A percentile compares a stretch with the other conserved stretches of the same genome.
Evolutionary conservation across 352 stramenopile species (phyloP).

Genomic region (Phytophthora crassamura): DNA sequence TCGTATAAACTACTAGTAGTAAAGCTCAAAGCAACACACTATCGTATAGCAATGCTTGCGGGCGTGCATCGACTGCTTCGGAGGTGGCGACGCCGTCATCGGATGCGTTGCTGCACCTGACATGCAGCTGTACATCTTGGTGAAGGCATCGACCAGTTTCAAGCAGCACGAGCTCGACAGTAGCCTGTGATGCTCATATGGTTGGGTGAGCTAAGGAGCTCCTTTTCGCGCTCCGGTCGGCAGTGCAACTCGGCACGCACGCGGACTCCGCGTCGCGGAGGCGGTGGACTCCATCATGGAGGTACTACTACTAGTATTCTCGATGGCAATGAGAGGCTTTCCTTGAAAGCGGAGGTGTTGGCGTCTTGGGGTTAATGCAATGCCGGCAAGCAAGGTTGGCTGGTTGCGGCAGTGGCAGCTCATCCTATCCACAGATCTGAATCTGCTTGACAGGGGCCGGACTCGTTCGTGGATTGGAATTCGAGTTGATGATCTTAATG

Average conservation of each 20-base stretch:
- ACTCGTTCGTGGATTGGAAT: not conserved
- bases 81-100: too few species aligned
- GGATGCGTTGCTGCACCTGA: not conserved
- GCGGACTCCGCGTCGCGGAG: too few species aligned
- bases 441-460: constrained; percentile 14
- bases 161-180: constrained; percentile 5
- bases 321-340: too few species aligned
- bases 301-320: too few species aligned
- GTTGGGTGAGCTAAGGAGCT: constrained; percentile 16
- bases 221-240: constrained; percentile 17
- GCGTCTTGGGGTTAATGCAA: too few species aligned
- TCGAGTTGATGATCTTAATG: constrained; percentile 3
- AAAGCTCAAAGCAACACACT: constrained; percentile 11
- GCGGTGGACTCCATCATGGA: too few species aligned
- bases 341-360: too few species aligned
- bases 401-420: too few species aligned
- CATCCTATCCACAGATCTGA: constrained; percentile 1
- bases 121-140: constrained; percentile 8
- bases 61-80: too few species aligned
- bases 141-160: constrained; percentile 15
- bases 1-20: constrained; percentile 1
- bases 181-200: constrained; percentile 18
- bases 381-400: too few species aligned
- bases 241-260: too few species aligned
- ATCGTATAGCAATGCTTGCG: not conserved